phyloP scores from a whole-genome alignment of 2,329 filamentous ascomycete species.

The Ascochyta viciae-villosae region DNA sequence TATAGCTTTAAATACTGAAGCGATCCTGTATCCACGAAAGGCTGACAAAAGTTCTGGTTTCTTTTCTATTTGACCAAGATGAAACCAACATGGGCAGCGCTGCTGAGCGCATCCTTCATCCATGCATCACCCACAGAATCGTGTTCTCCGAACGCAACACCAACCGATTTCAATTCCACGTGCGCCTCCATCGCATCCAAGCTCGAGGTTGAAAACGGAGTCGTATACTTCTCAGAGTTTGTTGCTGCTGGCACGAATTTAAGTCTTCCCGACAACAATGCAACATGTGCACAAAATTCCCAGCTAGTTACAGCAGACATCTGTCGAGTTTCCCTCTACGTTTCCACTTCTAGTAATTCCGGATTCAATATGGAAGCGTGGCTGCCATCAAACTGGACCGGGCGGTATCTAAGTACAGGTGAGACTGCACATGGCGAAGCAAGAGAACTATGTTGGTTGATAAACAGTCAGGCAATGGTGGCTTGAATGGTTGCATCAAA shows the following conservation, averaged over 20 bases:
- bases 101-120: conserved; percentile 11
- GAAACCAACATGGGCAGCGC: conserved; percentile 22
- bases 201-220: conserved; percentile 44
- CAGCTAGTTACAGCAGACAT: conserved; percentile 47
- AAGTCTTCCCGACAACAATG: conserved; percentile 48
- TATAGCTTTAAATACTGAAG: neutral
- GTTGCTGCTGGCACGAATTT: conserved; percentile 52
- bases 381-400: conserved; percentile 53
- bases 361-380: conserved; percentile 55
- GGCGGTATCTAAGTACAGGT: conserved; percentile 41
- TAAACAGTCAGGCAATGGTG: conserved; percentile 45
- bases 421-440: neutral
- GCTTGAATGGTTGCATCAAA: conserved; percentile 50
- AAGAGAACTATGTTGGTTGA: neutral
- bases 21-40: neutral
- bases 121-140: neutral
- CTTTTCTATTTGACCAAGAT: conserved; percentile 15
- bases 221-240: conserved; percentile 47
- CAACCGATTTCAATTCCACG: conserved; percentile 26
- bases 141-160: neutral
- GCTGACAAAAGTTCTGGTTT: neutral
- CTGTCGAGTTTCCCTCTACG: conserved; percentile 51
- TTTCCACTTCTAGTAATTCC: conserved; percentile 49
- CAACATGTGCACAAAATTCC: conserved; percentile 47
- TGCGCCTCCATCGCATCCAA: conserved; percentile 40